phyloP scores from a whole-genome alignment of 768 basidiomycete species.

The Clavaria fumosa region DNA sequence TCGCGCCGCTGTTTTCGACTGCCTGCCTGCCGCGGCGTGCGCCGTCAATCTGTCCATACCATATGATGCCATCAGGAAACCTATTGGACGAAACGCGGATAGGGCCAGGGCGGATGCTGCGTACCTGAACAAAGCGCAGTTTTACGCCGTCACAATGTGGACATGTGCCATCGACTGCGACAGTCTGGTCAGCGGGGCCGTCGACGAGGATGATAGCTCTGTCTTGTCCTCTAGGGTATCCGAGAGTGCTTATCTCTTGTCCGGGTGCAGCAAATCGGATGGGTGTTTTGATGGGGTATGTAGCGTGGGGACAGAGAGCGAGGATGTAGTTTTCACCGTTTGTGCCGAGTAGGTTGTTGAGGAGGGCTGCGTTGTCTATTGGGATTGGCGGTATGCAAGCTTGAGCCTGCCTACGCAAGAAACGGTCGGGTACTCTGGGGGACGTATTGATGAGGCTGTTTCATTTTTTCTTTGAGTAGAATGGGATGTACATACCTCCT shows the following conservation, averaged over 20 bases:
- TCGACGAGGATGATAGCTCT: slow-evolving; percentile 57
- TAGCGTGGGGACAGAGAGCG: slow-evolving; percentile 42
- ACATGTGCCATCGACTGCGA: slow-evolving; percentile 58
- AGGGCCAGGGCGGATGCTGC: slow-evolving; percentile 15
- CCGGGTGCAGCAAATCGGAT: slow-evolving; percentile 48
- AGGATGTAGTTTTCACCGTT: slow-evolving; percentile 55
- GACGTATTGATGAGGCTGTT: too few relatives aligned
- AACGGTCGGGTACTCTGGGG: too few relatives aligned
- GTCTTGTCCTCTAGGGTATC: slow-evolving; percentile 51
- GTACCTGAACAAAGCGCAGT: slow-evolving; percentile 64
- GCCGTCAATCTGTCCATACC: slow-evolving; percentile 47
- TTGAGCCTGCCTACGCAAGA: too few relatives aligned
- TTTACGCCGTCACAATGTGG: slow-evolving; percentile 39
- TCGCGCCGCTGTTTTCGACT: slow-evolving; percentile 47
- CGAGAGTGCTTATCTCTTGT: slow-evolving; percentile 72
- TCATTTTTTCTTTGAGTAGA: too few relatives aligned
- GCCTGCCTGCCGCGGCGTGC: slow-evolving; percentile 39
- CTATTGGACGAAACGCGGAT: not conserved
- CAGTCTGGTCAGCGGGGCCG: slow-evolving; percentile 57
- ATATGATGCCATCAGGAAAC: not conserved
- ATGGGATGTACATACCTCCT: too few relatives aligned
- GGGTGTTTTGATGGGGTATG: slow-evolving; percentile 51
- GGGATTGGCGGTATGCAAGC: too few relatives aligned
- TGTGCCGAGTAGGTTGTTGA: slow-evolving; percentile 49
- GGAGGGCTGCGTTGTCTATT: too few relatives aligned